These are phyloP conservation scores for Sugiyamaella paludigena DNA, from an alignment of 1,139 yeast species.

Conservation along the genomic window DNA sequence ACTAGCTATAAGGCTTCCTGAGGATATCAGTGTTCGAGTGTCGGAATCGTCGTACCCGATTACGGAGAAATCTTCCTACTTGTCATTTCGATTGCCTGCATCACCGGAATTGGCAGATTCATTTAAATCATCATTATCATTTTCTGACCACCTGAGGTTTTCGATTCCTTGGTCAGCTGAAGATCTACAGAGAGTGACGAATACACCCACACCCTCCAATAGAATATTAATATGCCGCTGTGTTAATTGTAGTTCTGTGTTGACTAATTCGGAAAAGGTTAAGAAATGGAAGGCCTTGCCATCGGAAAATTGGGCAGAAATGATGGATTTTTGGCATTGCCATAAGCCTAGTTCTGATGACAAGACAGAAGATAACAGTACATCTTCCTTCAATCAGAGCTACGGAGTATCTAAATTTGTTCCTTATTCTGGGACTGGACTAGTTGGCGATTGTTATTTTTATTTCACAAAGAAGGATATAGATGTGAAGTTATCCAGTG, in stretches of 20 bases:
- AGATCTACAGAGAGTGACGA: constrained; percentile 5
- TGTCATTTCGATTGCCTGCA: constrained; percentile 29
- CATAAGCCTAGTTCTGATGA: constrained; percentile 67
- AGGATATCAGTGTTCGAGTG: constrained; percentile 24
- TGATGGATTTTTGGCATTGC: constrained; percentile 99
- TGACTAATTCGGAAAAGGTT: constrained; percentile 16
- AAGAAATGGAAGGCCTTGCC: constrained; percentile 61
- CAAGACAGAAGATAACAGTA: constrained; percentile 23
- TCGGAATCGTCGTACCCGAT: constrained; percentile 17
- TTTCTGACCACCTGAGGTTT: constrained; percentile 13
- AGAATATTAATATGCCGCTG: constrained; percentile 6
- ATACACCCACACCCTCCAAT: background rate
- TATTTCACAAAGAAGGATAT: constrained; percentile 41
- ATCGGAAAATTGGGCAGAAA: constrained; percentile 88
- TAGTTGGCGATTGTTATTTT: constrained; percentile 61
- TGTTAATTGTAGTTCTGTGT: constrained; percentile 10
- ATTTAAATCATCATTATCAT: constrained; percentile 5
- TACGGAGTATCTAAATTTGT: constrained; percentile 39
- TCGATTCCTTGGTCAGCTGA: constrained; percentile 28
- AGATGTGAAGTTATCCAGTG: background rate
- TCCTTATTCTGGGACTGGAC: constrained; percentile 47
- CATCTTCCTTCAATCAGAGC: constrained; percentile 22
- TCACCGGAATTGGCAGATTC: constrained; percentile 23
- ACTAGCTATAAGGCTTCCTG: constrained; percentile 23
- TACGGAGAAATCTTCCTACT: constrained; percentile 10